Evolutionary conservation across 2,329 filamentous ascomycete species (phyloP).

Genomic region (Macrophomina tecta): DNA sequence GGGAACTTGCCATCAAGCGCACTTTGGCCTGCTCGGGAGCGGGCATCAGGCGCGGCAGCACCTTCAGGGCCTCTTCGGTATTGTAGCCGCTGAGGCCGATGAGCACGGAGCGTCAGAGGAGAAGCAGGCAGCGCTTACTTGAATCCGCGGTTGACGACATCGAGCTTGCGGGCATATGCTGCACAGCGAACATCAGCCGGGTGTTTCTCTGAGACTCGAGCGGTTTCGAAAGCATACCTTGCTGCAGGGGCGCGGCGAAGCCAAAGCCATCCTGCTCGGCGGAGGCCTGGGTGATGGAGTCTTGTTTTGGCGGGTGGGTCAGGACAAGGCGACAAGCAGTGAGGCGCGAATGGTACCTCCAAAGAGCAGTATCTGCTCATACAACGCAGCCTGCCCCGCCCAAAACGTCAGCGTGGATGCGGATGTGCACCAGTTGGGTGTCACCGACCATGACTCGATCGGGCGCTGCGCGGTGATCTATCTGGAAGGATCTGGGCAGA

Average conservation of each 20-base stretch:
- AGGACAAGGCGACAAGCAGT: not conserved
- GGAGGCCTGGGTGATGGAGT: conserved; percentile 81
- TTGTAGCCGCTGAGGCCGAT: conserved; percentile 71
- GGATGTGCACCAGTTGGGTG: not conserved
- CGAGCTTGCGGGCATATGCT: conserved; percentile 79
- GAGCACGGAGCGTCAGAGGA: not conserved
- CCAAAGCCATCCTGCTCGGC: conserved; percentile 71
- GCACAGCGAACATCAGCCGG: conserved; percentile 29
- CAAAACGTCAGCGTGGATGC: not conserved
- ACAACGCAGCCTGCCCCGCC: conserved; percentile 30
- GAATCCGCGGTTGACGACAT: conserved; percentile 88
- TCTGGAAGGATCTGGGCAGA: not conserved
- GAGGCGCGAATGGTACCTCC: conserved; percentile 58
- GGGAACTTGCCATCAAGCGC: conserved; percentile 64
- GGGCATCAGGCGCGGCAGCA: conserved; percentile 74
- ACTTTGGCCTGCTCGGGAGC: conserved; percentile 66
- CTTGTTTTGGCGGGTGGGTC: conserved; percentile 4
- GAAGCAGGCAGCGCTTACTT: conserved; percentile 50
- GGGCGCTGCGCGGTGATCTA: conserved; percentile 1
- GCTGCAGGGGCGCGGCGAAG: conserved; percentile 73
- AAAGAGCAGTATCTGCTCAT: conserved; percentile 70
- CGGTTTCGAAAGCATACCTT: conserved; percentile 63
- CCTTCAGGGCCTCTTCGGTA: conserved; percentile 72
- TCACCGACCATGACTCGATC: conserved; percentile 22
- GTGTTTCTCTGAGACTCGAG: not conserved